phyloP scores from a whole-genome alignment of 257 asterid species.

The Perilla frutescens region DNA sequence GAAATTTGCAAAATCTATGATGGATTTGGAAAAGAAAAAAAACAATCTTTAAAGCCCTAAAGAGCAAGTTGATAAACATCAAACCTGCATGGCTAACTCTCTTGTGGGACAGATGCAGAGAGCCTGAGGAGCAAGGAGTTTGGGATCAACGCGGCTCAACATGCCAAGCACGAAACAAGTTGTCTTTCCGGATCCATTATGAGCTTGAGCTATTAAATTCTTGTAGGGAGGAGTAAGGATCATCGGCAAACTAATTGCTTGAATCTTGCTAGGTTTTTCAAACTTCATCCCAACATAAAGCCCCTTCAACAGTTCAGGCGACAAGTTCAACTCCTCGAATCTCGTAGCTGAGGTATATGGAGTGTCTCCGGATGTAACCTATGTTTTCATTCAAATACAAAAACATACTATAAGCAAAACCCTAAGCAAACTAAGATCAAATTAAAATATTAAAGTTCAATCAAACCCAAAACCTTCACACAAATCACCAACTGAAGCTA shows the following conservation, averaged over 20 bases:
- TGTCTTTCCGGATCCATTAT: conserved; percentile 96
- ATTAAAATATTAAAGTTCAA: conserved; percentile 25
- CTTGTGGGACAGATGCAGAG: conserved; percentile 98
- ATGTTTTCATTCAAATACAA: conserved; percentile 20
- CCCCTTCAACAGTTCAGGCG: conserved; percentile 80
- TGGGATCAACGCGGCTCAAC: conserved; percentile 91
- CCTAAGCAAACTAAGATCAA: not conserved
- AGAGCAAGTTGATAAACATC: conserved; percentile 12
- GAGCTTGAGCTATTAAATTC: conserved; percentile 96
- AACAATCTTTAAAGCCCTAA: not conserved
- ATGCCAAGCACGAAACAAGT: conserved; percentile 97
- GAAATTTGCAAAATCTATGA: not conserved
- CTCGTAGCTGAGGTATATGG: conserved; percentile 73
- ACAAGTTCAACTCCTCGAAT: conserved; percentile 84
- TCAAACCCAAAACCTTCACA: not conserved
- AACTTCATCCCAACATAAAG: conserved; percentile 82
- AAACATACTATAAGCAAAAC: not conserved
- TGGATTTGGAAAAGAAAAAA: not conserved
- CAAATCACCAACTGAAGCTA: conserved; percentile 5
- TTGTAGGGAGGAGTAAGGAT: conserved; percentile 81
- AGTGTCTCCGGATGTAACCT: conserved; percentile 86
- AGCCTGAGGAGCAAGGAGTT: conserved; percentile 75
- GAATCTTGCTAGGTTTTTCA: conserved; percentile 87
- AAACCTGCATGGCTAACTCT: conserved; percentile 94
- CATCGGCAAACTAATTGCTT: conserved; percentile 90